Base-by-base conservation (phyloP, 495 filamentous ascomycete genomes). In the Lasiosphaeria hispida region DNA sequence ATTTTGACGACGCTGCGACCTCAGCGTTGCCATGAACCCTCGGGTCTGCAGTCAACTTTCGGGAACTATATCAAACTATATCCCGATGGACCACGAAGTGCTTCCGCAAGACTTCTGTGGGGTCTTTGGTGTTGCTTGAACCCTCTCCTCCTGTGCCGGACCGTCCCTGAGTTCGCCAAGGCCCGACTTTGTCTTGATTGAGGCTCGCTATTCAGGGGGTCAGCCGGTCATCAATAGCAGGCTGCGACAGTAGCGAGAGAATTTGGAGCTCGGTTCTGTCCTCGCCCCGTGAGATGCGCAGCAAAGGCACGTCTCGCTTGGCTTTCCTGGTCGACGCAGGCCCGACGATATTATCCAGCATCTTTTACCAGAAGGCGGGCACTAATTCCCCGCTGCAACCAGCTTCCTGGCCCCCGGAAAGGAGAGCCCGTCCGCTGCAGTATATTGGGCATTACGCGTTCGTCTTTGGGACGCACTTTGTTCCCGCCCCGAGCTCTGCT, bases 361-460 rank as follows among this genome's bases (percentile, higher is more conserved):
- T 40, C 51, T 67, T 68, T 66, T 71, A 39, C 69, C 65, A 63
- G 39, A 47, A 69, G 47, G 63, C 60, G 67, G 62, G 65, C 39
- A 39, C 19, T 38, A 57, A 54, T 53, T 59, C 60, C 62, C 64
- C 66, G 57, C 53, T 50, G 39, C 64, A 62, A 58, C 62, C 56
- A 63, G 56, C 51, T 55, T 59, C 66, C 66, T 56, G 61, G 62
- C 61, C 57, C 55, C 59, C 60, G 60, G 64, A 55, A 62, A 48
- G 49, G 55, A 43, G 55, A 39, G 35, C 23, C 67, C 52, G 52
- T 44, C 53, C 52, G 55, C 53, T 56, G 47, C 52, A 57, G 19
- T 69, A 69, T 45, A 71, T 71, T 71, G 65, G 40, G 45, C 58
- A 62, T 69, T 71, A 69, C 69, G 69, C 61, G 67, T 67, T 69